Evolutionary conservation across 805 yeast genomes (phyloP), one percentile per base, ranked within the genome.

Genomic region (Kodamaea leandrae): DNA sequence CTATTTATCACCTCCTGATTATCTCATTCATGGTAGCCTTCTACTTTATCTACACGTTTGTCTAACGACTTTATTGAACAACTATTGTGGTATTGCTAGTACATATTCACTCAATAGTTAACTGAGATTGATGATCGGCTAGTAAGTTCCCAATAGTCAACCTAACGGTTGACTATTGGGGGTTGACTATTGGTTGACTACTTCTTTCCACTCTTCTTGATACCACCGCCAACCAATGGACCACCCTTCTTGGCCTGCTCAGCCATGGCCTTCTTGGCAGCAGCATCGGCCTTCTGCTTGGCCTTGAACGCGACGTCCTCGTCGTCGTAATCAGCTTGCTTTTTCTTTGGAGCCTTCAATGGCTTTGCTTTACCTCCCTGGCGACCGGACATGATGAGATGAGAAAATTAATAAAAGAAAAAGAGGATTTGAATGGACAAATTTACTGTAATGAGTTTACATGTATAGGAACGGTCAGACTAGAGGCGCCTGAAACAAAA

Each of bases 331-430:
- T 83, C 88, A 47, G 82, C 84, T 42, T 71, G 73, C 58, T 77
- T 76, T 78, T 88, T 88, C 83, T 86, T 91, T 53, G 91, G 85
- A 6, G 80, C 81, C 78, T 84, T 84, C 53, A 85, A 72, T 71
- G 89, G 97, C 80, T 90, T 90, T 45, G 90, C 81, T 65, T 90
- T 90, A 59, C 97, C 97, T 61, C 97, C 97, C 75, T 90, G 96
- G 73, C 96, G 89, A 57, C 96, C 89, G 37, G 96, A 88, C 96
- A 89, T 88, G 33, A 32, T 58, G 34, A 16, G 13, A 30, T 6
- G 13, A 30, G 24, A 17, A 38, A 15, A 20, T 16, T 28, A 14
- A 37, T 29, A 21, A 29, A 29, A 21, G 25, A 39, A 21, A 15
- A 20, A 18, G 16, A 5, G 12, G 24, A 36, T 13, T 4, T 36